Base-by-base conservation (phyloP, 2,329 filamentous ascomycete genomes). In the Cladosporium sphaerospermum region DNA sequence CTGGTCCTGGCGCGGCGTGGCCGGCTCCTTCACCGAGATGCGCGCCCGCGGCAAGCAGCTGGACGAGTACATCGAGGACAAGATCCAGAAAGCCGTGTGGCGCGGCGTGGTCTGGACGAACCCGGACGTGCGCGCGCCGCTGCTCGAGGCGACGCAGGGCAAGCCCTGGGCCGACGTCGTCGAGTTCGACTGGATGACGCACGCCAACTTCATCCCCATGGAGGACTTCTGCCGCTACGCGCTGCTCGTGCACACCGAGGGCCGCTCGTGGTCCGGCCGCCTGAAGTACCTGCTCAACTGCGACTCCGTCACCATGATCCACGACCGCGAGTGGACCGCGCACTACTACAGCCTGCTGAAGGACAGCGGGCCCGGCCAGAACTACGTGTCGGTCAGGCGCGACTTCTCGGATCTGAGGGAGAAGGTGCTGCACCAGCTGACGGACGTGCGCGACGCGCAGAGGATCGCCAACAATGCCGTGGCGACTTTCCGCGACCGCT, bases 1-100 rank as follows among this genome's bases (percentile, higher is more conserved):
- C 64, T 78, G 73, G 73, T 69, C 71, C 6, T 76, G 75, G 71
- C 75, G 61, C 16, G 61, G 61, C 6, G 61, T 63, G 2, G 59
- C 47, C 9, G 60, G 56, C n/a, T 55, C 59, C 3, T 61, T 60
- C 46, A 57, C 56, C 9, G 52, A 56, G 19, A 53, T 59, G 47
- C 59, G 61, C 19, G 40, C 53, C 14, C 57, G 54, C 39, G 60
- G 54, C 36, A 54, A 56, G 33, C 51, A 55, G 39, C 57, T 63
- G 18, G 62, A 65, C 39, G 45, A 54, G 4, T 54, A 55, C 11
- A 51, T 65, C n/a, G 32, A 51, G 11, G 51, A 60, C 36, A 66
- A 66, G 51, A 63, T 62, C 8, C 61, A 56, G 8, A 62, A 66
- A 44, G 59, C 61, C 3, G 59, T 66, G 0, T 69, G 66, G 65